Conservation (phyloP, 345 rosid genomes). For the Lepidium didymum region DNA sequence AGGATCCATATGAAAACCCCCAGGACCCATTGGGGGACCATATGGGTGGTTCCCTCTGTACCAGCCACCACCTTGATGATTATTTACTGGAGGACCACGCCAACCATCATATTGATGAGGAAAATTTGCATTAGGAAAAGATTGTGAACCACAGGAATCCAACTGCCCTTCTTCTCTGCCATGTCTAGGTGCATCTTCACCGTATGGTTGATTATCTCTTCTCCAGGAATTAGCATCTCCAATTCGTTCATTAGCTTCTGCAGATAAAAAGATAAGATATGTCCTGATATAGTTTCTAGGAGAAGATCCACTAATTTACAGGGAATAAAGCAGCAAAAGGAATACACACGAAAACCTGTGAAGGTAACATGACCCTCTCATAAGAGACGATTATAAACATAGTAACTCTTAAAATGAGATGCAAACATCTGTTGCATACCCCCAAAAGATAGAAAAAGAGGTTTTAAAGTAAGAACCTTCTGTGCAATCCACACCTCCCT, state of each 20-base stretch:
- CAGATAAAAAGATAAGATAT: slow-evolving; percentile 17
- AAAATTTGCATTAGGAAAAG: slow-evolving; percentile 48
- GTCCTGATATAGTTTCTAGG: not conserved
- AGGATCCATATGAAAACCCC: slow-evolving; percentile 82
- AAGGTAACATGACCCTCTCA: slow-evolving; percentile 7
- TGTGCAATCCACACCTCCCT: slow-evolving; percentile 33
- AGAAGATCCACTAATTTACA: not conserved
- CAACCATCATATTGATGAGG: slow-evolving; percentile 71
- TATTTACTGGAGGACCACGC: slow-evolving; percentile 79
- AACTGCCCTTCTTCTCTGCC: slow-evolving; percentile 60
- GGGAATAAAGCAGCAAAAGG: not conserved
- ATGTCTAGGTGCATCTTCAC: slow-evolving; percentile 55
- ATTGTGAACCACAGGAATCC: slow-evolving; percentile 56
- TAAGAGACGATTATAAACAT: not conserved
- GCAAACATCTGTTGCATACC: not conserved
- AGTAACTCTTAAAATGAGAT: not conserved
- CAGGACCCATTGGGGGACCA: slow-evolving; percentile 67
- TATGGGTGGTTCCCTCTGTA: slow-evolving; percentile 85
- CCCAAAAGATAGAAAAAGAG: not conserved
- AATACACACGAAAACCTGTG: not conserved
- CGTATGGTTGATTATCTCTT: slow-evolving; percentile 44
- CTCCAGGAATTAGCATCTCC: slow-evolving; percentile 55
- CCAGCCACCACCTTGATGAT: slow-evolving; percentile 86
- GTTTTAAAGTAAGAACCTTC: slow-evolving; percentile 37
- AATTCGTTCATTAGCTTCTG: slow-evolving; percentile 33